phyloP scores from a whole-genome alignment of 192 early-diverging fungal genomes.

The Backusella liffmaniae region DNA sequence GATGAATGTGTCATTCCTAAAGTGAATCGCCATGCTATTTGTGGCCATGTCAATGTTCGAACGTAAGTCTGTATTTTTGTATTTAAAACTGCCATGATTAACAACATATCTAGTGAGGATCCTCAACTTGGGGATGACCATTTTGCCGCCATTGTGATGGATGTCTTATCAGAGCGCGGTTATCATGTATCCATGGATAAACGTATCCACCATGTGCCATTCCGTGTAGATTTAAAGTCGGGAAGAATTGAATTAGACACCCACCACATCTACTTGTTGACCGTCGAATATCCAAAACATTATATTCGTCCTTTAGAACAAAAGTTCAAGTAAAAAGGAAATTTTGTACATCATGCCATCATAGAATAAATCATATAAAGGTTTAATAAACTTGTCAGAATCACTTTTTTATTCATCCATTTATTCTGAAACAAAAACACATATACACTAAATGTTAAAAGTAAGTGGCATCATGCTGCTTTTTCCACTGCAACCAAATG shows the following conservation, averaged over 20 bases:
- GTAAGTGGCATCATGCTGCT: background rate
- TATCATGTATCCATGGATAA: conserved; percentile 56
- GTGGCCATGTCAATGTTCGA: conserved; percentile 53
- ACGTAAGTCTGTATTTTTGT: conserved; percentile 36
- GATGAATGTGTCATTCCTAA: conserved; percentile 47
- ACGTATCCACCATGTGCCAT: conserved; percentile 46
- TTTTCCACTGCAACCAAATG: conserved; percentile 26
- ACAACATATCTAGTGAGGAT: conserved; percentile 35
- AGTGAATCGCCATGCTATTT: conserved; percentile 52
- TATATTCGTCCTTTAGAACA: conserved; percentile 60
- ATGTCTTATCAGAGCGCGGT: conserved; percentile 56
- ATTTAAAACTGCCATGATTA: background rate
- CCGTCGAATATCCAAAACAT: conserved; percentile 56
- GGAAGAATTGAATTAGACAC: conserved; percentile 51
- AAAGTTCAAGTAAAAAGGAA: conserved; percentile 43
- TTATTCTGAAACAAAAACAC: background rate
- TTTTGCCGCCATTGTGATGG: conserved; percentile 54
- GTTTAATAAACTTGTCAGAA: background rate
- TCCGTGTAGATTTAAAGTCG: conserved; percentile 45
- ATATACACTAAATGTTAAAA: background rate
- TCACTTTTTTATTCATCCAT: background rate
- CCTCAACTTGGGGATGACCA: conserved; percentile 41
- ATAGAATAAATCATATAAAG: background rate
- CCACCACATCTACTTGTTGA: conserved; percentile 47
- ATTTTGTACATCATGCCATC: background rate